Base-by-base conservation (phyloP, 441 rosid genomes). In the Flueggea neowawraea region DNA sequence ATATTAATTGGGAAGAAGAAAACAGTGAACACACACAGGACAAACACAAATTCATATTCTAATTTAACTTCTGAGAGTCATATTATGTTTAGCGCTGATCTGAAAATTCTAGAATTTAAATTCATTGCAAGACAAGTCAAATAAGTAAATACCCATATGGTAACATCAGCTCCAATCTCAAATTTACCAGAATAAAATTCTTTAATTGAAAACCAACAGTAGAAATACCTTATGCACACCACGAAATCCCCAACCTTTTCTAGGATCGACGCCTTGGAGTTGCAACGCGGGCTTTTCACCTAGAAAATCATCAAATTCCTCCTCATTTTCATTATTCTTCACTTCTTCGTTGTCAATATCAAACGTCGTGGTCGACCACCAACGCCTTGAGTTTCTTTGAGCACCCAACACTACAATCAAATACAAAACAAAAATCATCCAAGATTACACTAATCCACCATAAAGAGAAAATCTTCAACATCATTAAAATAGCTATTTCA, bases 211-310 rank as follows among this genome's bases (percentile, higher is more conserved):
- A 6, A 43, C 45, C 12, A 47, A 14, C 4, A 47, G 4, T 12
- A 71, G 9, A 36, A 57, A 55, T 84, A 89, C 99, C 95, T 78
- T 83, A 63, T 87, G 96, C 10, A 95, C 99, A 60, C 97, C 99
- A 39, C 97, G 97, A 63, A 73, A 89, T 31, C 81, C 81, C 97
- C 97, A 95, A 58, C 99, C 99, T 70, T 77, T 91, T 65, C 69
- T 73, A 11, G 98, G 99, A 81, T 88, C 89, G 60, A 95, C 99
- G 17, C 93, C 87, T 22, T 88, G 98, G 63, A 85, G 85, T 57
- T 66, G 70, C 56, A 78, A 69, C 75, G 82, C 93, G 28, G 74
- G 80, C 77, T 72, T 94, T 12, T 74, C 69, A 6, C 74, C 69
- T n/a, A 69, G 61, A 72, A 59, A 39, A 52, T 75, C 85, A 57